Evolutionary conservation across 1,284 basidiomycete genomes (phyloP).

Genomic region (Ceratobasidium sp.): DNA sequence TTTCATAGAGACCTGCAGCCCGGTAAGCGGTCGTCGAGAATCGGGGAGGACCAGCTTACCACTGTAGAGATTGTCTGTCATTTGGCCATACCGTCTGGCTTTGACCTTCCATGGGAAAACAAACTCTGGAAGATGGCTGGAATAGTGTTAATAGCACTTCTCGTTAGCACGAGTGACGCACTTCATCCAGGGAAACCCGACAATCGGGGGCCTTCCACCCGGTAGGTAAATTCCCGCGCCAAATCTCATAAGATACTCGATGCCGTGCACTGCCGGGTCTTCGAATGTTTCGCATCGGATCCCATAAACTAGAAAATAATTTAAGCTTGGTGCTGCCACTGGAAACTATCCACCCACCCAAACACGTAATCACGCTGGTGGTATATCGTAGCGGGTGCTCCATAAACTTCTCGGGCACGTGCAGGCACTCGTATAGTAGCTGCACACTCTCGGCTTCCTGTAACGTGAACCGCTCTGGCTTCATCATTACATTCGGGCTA

Average conservation of each 20-base stretch:
- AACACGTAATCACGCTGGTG: conserved; percentile 28
- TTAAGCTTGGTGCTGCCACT: no score
- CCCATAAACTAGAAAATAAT: background rate
- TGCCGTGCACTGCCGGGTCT: background rate
- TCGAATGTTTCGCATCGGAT: background rate
- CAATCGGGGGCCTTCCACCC: background rate
- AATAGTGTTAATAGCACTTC: background rate
- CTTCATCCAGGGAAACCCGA: no score
- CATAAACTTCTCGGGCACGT: conserved; percentile 11
- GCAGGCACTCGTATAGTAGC: conserved; percentile 19
- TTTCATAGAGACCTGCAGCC: background rate
- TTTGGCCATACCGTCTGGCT: background rate
- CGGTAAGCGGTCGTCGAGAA: background rate
- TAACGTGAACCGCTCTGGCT: background rate
- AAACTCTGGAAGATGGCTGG: background rate
- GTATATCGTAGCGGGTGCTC: conserved; percentile 22
- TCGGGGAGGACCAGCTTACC: background rate
- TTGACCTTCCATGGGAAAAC: conserved; percentile 6
- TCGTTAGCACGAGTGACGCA: conserved; percentile 7
- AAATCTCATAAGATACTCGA: conserved; percentile 1
- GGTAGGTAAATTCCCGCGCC: no score
- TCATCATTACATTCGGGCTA: background rate
- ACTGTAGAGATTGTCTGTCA: conserved; percentile 10
- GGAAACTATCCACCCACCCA: conserved; percentile 14
- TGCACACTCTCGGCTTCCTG: conserved; percentile 25